Evolutionary conservation across 2,329 filamentous ascomycete species (phyloP), one percentile per base, ranked within the genome.

Genomic region (Ophiostoma novo-ulmi): DNA sequence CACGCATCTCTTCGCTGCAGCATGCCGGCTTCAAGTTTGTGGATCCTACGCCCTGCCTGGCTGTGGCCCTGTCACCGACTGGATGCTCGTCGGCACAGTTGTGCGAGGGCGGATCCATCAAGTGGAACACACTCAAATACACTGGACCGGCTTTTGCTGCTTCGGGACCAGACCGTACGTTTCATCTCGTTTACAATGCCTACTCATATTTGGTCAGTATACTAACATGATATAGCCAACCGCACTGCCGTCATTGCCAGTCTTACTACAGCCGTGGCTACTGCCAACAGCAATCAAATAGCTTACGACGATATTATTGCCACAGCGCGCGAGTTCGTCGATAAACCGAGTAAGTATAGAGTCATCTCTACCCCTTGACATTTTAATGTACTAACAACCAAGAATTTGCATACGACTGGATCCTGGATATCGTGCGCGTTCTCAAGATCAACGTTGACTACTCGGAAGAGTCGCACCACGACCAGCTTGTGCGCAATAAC

Each of bases 381-480:
- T 10, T 35, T 48, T 8, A 10, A 20, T 0, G 17, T 20, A 44
- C 58, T 71, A 39, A 69, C n/a, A 44, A 3, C 8, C 3, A 11
- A 89, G 86, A 85, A 68, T 88, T 91, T 74, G 81, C 87, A 69
- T 82, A 84, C 61, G 83, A 88, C 71, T 88, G 89, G 82, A 81
- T 91, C 69, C 84, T 82, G 58, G 89, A 91, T 74, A 82, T 93
- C 14, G 88, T 92, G 69, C 84, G 87, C 58, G 87, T 91, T 71
- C 81, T 94, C 69, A 90, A 89, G 73, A 84, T 92, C 39, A 88
- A 89, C 68, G 87, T 94, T 67, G 94, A 98, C 80, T 96, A 94
- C 77, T 91, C 92, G 0, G 86, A 91, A 67, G 92, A 97, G 72
- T 82, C 87, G 1, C 85, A 87, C 64, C 87, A 91, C 75, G 89